Percentiles rank a stretch among this genome's conserved stretches.
Conservation (phyloP, 441 rosid species). For the Populus trichocarpa region DNA sequence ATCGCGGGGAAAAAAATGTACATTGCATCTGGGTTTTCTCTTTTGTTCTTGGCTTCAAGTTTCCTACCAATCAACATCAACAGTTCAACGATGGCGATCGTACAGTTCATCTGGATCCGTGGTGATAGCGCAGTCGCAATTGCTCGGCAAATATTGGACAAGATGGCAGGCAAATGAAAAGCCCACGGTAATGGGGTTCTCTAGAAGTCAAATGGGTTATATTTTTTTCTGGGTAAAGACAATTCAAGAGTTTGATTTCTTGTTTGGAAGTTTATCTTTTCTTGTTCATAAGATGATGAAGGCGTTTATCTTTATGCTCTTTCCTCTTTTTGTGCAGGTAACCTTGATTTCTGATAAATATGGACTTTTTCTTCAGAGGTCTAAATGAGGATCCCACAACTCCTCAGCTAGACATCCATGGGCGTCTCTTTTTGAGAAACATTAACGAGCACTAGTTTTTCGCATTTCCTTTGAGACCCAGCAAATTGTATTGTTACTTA, state of each 20-base stretch:
- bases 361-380: constrained; percentile 41
- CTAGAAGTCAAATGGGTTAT: background rate
- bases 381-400: constrained; percentile 40
- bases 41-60: too few relatives aligned
- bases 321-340: constrained; percentile 26
- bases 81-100: too few relatives aligned
- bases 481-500: background rate
- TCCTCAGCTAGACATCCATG: constrained; percentile 48
- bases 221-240: too few relatives aligned
- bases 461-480: constrained; percentile 6
- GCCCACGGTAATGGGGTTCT: background rate
- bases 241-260: constrained; percentile 3
- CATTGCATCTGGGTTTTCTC: too few relatives aligned
- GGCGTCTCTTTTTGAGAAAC: constrained; percentile 80
- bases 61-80: too few relatives aligned
- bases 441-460: constrained; percentile 74
- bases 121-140: too few relatives aligned
- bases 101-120: too few relatives aligned
- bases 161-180: too few relatives aligned
- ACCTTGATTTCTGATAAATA: constrained; percentile 20
- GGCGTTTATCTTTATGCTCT: background rate
- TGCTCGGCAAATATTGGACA: too few relatives aligned
- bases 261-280: background rate
- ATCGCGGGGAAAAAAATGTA: too few relatives aligned
- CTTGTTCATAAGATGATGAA: background rate